These are phyloP conservation scores for Aspergillus sp. DNA, from an alignment of 2,329 filamentous ascomycete genomes.

Conservation along the genomic window DNA sequence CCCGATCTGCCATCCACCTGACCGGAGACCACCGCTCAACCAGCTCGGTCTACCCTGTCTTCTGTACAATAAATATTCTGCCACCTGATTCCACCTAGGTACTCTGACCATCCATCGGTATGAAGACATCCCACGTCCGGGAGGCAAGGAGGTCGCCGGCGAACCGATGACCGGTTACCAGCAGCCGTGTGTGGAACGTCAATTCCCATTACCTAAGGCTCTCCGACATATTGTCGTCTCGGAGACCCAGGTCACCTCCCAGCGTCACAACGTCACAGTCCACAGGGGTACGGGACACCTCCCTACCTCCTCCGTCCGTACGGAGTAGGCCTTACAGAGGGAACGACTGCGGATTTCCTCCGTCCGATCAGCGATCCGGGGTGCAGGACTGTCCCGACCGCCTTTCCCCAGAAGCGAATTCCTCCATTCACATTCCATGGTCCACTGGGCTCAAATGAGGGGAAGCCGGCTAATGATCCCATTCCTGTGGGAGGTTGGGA, in stretches of 20 bases:
- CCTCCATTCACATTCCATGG: not conserved
- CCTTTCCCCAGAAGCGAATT: not conserved
- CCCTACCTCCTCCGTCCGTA: not conserved
- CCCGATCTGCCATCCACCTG: slow-evolving; percentile 2
- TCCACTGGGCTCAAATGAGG: slow-evolving; percentile 8
- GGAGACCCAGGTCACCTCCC: not conserved
- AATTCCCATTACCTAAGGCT: slow-evolving; percentile 23
- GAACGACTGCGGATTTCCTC: too few species aligned
- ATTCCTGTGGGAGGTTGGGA: not conserved
- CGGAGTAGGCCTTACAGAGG: too few species aligned
- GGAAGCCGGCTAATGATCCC: slow-evolving; percentile 12
- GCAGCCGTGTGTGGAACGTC: slow-evolving; percentile 22
- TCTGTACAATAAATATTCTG: too few species aligned
- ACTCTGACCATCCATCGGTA: too few species aligned
- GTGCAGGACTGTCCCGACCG: not conserved
- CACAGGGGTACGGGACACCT: not conserved
- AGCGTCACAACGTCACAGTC: not conserved
- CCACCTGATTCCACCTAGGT: too few species aligned
- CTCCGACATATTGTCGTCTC: slow-evolving; percentile 9
- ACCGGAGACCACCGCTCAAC: not conserved
- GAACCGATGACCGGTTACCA: slow-evolving; percentile 22
- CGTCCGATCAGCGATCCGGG: too few species aligned
- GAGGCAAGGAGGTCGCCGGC: too few species aligned
- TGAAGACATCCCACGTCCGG: too few species aligned
- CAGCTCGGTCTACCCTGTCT: too few species aligned